These are phyloP conservation scores for Glarea lozoyensis DNA, from an alignment of 495 filamentous ascomycete genomes.

Conservation along the genomic window DNA sequence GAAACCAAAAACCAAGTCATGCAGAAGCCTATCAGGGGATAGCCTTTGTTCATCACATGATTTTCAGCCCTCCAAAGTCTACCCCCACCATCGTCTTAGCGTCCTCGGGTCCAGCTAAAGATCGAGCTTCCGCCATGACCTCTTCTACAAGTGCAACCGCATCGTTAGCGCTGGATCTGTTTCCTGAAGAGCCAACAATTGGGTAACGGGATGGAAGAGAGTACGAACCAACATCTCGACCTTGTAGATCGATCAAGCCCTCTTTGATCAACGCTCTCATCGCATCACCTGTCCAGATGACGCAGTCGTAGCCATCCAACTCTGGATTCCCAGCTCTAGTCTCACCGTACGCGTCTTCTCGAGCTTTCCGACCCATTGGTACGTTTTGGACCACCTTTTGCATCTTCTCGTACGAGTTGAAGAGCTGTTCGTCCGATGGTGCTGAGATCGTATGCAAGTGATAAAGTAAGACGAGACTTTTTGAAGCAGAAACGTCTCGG, in stretches of 20 bases:
- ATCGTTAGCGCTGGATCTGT: neutral
- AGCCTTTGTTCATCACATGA: conserved; percentile 6
- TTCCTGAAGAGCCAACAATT: no score
- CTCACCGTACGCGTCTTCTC: conserved; percentile 1
- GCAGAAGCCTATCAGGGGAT: no score
- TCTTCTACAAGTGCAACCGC: conserved; percentile 6
- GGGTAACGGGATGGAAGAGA: neutral
- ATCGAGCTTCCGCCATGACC: conserved; percentile 7
- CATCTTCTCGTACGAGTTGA: conserved; percentile 6
- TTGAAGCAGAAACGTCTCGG: conserved; percentile 9
- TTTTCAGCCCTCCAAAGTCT: conserved; percentile 12
- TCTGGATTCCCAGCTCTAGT: conserved; percentile 6
- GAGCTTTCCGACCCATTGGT: conserved; percentile 6
- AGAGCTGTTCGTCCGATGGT: neutral
- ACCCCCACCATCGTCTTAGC: conserved; percentile 16
- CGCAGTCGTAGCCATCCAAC: conserved; percentile 17
- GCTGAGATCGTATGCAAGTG: conserved; percentile 8
- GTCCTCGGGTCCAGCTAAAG: conserved; percentile 15
- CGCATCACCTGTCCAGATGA: conserved; percentile 18
- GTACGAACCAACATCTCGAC: conserved; percentile 8
- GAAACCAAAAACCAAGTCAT: no score
- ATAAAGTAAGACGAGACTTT: conserved; percentile 8
- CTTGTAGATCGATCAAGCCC: conserved; percentile 9
- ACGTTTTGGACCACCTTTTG: conserved; percentile 3
- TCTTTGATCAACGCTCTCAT: conserved; percentile 4